Evolutionary conservation across 2,329 filamentous ascomycete genomes (phyloP).

Genomic region (Apiospora koreana): DNA sequence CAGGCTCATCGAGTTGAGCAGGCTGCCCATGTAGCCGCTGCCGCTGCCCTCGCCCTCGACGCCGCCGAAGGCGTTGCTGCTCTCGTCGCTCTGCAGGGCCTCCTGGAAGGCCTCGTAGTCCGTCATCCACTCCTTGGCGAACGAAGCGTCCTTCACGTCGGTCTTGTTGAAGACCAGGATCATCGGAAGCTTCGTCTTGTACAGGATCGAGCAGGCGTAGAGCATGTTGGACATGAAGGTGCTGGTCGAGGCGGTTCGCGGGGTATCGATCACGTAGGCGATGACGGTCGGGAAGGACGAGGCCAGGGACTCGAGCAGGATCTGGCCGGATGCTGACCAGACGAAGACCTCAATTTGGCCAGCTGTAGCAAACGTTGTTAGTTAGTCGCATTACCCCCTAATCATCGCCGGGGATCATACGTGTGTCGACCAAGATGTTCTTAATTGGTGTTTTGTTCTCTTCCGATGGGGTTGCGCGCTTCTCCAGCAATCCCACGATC

Average conservation of each 20-base stretch:
- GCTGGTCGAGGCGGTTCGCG: conserved; percentile 85
- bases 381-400: neutral
- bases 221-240: conserved; percentile 99
- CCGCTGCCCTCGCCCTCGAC: conserved; percentile 58
- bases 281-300: conserved; percentile 96
- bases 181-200: conserved; percentile 99
- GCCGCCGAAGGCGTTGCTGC: conserved; percentile 73
- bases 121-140: conserved; percentile 99
- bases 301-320: conserved; percentile 88
- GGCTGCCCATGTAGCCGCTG: conserved; percentile 92
- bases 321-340: conserved; percentile 94
- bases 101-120: conserved; percentile 96
- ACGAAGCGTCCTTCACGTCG: conserved; percentile 86
- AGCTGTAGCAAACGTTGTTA: conserved; percentile 36
- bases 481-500: conserved; percentile 85
- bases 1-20: conserved; percentile 96
- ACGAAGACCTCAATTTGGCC: conserved; percentile 99
- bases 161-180: conserved; percentile 99
- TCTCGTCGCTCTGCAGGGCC: conserved; percentile 79
- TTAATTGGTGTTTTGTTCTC: conserved; percentile 60
- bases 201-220: conserved; percentile 96
- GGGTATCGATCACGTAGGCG: conserved; percentile 96
- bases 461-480: conserved; percentile 64
- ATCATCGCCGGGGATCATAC: conserved; percentile 26
- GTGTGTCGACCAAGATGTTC: conserved; percentile 91